Conservation (phyloP, 2,329 filamentous ascomycete species). For the Beauveria brongniartii region DNA sequence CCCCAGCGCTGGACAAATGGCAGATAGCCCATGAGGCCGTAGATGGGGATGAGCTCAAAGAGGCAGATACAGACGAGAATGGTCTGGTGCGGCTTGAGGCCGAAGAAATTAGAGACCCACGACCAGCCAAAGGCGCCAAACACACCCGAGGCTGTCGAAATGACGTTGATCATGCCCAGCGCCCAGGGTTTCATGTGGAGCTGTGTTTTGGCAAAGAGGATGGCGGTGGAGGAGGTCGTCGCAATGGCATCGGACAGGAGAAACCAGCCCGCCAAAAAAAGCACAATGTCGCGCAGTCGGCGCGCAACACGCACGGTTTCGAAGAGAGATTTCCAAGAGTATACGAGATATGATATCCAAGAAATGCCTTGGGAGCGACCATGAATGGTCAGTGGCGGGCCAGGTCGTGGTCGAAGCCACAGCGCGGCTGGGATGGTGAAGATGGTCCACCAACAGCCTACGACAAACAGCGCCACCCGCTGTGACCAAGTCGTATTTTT, state of each 20-base stretch:
- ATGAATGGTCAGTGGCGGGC: slow-evolving; percentile 60
- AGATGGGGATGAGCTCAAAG: slow-evolving; percentile 88
- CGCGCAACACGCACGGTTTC: slow-evolving; percentile 70
- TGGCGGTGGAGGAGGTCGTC: slow-evolving; percentile 87
- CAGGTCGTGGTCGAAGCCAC: slow-evolving; percentile 82
- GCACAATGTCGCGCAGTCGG: slow-evolving; percentile 61
- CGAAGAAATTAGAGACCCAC: slow-evolving; percentile 60
- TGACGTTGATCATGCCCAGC: slow-evolving; percentile 86
- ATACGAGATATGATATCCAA: slow-evolving; percentile 66
- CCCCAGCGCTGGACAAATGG: slow-evolving; percentile 69
- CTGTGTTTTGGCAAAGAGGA: slow-evolving; percentile 91
- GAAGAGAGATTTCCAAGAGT: slow-evolving; percentile 81
- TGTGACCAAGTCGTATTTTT: slow-evolving; percentile 78
- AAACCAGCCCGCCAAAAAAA: slow-evolving; percentile 88
- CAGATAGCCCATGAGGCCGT: slow-evolving; percentile 81
- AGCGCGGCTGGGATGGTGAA: slow-evolving; percentile 85
- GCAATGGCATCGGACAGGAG: slow-evolving; percentile 89
- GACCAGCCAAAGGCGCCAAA: slow-evolving; percentile 87
- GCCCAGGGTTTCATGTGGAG: slow-evolving; percentile 84
- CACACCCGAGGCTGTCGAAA: slow-evolving; percentile 77
- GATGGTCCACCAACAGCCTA: slow-evolving; percentile 86
- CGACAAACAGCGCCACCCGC: slow-evolving; percentile 74
- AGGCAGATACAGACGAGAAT: slow-evolving; percentile 86
- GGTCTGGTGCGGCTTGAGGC: slow-evolving; percentile 72
- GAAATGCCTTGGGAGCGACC: slow-evolving; percentile 28